Evolutionary conservation across 1,284 basidiomycete species (phyloP).

Genomic region (Cystobasidiaceae sp.): DNA sequence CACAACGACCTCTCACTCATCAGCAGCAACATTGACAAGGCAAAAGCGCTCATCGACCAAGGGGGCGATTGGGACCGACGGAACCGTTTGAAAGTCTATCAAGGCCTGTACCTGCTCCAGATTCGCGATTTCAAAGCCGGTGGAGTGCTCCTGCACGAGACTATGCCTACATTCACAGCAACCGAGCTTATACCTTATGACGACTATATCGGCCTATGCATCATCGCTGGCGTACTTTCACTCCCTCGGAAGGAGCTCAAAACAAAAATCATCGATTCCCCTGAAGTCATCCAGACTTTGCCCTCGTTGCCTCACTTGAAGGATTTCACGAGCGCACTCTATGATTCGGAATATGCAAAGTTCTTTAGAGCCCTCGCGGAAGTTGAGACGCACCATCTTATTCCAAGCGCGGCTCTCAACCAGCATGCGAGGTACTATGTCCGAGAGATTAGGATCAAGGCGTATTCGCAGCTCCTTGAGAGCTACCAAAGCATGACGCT

Average conservation of each 20-base stretch:
- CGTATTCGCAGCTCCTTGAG: constrained; percentile 87
- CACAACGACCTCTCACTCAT: constrained; percentile 75
- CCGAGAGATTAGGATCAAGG: constrained; percentile 93
- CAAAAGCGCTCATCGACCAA: constrained; percentile 82
- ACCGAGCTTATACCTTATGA: constrained; percentile 84
- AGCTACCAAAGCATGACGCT: constrained; percentile 85
- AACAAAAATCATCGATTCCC: constrained; percentile 64
- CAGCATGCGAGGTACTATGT: constrained; percentile 87
- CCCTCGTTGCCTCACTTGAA: constrained; percentile 50
- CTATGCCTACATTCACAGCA: constrained; percentile 88
- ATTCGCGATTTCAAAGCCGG: constrained; percentile 62
- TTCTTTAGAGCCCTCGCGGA: constrained; percentile 87
- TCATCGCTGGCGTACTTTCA: constrained; percentile 71
- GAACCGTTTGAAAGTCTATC: constrained; percentile 94
- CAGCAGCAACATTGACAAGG: constrained; percentile 66
- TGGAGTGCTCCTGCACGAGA: constrained; percentile 75
- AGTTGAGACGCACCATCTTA: constrained; percentile 78
- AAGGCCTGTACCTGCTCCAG: constrained; percentile 76
- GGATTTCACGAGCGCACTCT: constrained; percentile 57
- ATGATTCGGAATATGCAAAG: constrained; percentile 89
- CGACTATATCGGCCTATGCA: constrained; percentile 81
- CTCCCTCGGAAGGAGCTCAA: constrained; percentile 82
- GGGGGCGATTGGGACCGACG: constrained; percentile 98
- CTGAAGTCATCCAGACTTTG: constrained; percentile 53
- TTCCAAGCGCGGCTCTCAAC: constrained; percentile 77